Base-by-base conservation (phyloP, 306 rosid genomes). In the Trifolium fragiferum region DNA sequence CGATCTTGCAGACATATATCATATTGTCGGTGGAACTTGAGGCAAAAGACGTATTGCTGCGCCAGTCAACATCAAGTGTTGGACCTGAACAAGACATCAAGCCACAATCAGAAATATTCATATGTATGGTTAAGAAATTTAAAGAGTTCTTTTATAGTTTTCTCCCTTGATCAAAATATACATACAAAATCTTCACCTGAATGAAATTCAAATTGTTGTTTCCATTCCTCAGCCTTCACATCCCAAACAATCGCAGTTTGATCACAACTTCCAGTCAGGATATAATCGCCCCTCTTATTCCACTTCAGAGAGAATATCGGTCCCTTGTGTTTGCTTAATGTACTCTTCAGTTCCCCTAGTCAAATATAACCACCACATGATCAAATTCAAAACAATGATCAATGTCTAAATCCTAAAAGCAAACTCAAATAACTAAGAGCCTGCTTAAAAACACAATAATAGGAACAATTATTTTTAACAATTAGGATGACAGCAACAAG, bases 221-320 rank as follows among this genome's bases (percentile, higher is more conserved):
- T 93, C 77, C 93, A 88, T 77, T 91, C 93, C 80, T 88, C 96
- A 51, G 93, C 82, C 89, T 86, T 88, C 75, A 88, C 92, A 70
- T 93, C 98, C 98, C 98, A 93, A 69, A 93, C 97, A 82, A 93
- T 91, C 10, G 98, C 97, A 81, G 96, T 93, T 84, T 89, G 86
- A 83, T 93, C 97, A 77, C 90, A 89, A 86, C 98, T 91, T 68
- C 98, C 98, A 9, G 98, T 93, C 50, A 93, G 91, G 82, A 93
- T 96, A 82, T 91, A 91, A 75, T 93, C 98, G 38, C 98, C 96
- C 78, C 88, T 91, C 87, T 88, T 93, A 75, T 91, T 93, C 98
- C 98, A 93, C 89, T 93, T 93, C 25, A 93, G 84, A 80, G 96
- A 88, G 86, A 90, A 89, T 85, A 93, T 91, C 33, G 97, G 96